A percentile compares a stretch with the other conserved stretches of the same genome.
Conservation (phyloP, 75 land plant species). For the Gnetum montanum region DNA sequence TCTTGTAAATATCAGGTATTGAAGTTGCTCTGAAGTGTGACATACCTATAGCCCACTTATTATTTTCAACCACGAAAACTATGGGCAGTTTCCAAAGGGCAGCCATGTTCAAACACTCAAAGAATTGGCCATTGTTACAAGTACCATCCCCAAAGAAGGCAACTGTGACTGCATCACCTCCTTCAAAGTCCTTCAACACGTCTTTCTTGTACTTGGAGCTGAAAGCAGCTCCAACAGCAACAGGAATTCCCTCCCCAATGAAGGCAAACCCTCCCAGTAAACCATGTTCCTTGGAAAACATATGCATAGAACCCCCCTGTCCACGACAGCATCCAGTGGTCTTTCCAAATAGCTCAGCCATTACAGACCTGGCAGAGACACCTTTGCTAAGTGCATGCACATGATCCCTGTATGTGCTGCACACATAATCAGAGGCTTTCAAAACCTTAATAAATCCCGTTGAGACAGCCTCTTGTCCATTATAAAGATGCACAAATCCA, state of each 20-base stretch:
- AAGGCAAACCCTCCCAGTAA: slow-evolving; percentile 91
- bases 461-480: slow-evolving; percentile 97
- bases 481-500: slow-evolving; percentile 97
- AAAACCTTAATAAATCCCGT: slow-evolving; percentile 86
- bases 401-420: slow-evolving; percentile 89
- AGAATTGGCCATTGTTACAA: slow-evolving; percentile 95
- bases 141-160: slow-evolving; percentile 98
- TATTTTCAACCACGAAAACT: slow-evolving; percentile 93
- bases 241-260: slow-evolving; percentile 95
- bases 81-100: slow-evolving; percentile 94
- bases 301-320: slow-evolving; percentile 98
- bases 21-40: slow-evolving; percentile 87
- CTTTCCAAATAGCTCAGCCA: slow-evolving; percentile 94
- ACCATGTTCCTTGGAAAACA: slow-evolving; percentile 83
- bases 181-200: slow-evolving; percentile 59
- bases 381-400: slow-evolving; percentile 95
- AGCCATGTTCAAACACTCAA: slow-evolving; percentile 98
- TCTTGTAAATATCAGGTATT: slow-evolving; percentile 90
- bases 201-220: slow-evolving; percentile 70
- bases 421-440: slow-evolving; percentile 55
- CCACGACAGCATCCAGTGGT: slow-evolving; percentile 91
- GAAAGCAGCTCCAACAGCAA: slow-evolving; percentile 93
- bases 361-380: slow-evolving; percentile 70
- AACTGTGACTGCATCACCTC: slow-evolving; percentile 49
- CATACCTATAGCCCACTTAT: slow-evolving; percentile 99